phyloP scores from a whole-genome alignment of 345 rosid species.

The Hypericum perforatum region DNA sequence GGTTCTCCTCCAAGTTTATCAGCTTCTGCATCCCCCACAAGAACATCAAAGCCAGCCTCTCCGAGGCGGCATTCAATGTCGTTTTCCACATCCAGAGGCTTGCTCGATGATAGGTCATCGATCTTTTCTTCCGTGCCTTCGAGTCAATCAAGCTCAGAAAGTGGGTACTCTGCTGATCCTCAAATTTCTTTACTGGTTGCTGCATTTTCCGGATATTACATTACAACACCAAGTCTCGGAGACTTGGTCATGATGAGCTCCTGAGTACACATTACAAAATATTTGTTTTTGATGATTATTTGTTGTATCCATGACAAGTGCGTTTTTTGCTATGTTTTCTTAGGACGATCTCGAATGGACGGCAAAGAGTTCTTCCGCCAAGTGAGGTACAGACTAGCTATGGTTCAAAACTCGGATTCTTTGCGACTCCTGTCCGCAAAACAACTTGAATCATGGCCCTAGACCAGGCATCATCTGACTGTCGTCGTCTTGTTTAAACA shows the following conservation, averaged over 20 bases:
- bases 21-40: slow-evolving; percentile 70
- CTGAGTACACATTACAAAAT: too few relatives aligned
- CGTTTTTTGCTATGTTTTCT: slow-evolving; percentile 9
- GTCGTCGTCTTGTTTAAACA: slow-evolving; percentile 15
- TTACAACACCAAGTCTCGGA: too few relatives aligned
- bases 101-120: slow-evolving; percentile 66
- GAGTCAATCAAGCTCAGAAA: slow-evolving; percentile 37
- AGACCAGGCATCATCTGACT: not conserved
- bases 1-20: slow-evolving; percentile 73
- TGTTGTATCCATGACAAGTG: not conserved
- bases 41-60: slow-evolving; percentile 62
- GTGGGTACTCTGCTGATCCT: slow-evolving; percentile 52
- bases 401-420: not conserved
- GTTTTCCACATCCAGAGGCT: slow-evolving; percentile 64
- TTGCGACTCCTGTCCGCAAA: not conserved
- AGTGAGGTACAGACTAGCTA: slow-evolving; percentile 53
- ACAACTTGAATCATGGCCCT: not conserved
- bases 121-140: slow-evolving; percentile 29
- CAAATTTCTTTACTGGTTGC: not conserved
- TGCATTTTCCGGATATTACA: too few relatives aligned
- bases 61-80: slow-evolving; percentile 74
- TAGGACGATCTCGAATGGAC: slow-evolving; percentile 77
- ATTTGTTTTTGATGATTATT: not conserved
- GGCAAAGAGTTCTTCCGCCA: slow-evolving; percentile 96
- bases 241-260: too few relatives aligned